These are phyloP conservation scores for Claviceps humidiphila DNA, from an alignment of 2,329 filamentous ascomycete genomes.

Conservation along the genomic window DNA sequence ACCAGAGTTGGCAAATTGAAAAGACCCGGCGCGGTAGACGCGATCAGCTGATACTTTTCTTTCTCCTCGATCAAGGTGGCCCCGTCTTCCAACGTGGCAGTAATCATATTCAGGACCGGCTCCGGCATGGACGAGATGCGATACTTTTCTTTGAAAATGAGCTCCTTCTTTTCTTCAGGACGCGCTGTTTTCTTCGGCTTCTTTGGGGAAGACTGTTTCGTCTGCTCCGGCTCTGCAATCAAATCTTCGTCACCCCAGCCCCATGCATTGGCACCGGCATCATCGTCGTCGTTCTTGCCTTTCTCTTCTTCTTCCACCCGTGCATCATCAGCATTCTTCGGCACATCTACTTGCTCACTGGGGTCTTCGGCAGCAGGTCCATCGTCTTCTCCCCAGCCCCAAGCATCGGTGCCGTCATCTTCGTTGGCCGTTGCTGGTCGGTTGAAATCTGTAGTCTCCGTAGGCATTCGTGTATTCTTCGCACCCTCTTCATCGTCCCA, in stretches of 20 bases:
- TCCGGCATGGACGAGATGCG: slow-evolving; percentile 80
- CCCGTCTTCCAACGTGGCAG: slow-evolving; percentile 45
- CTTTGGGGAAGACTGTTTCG: slow-evolving; percentile 5
- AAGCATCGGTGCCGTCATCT: slow-evolving; percentile 50
- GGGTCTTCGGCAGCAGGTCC: slow-evolving; percentile 15
- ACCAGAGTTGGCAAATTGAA: slow-evolving; percentile 60
- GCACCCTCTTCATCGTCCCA: slow-evolving; percentile 61
- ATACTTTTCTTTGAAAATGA: slow-evolving; percentile 76
- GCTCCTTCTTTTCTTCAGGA: slow-evolving; percentile 38
- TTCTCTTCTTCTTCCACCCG: slow-evolving; percentile 5
- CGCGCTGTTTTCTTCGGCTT: slow-evolving; percentile 12
- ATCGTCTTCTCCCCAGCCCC: slow-evolving; percentile 68
- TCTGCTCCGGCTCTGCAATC: slow-evolving; percentile 12
- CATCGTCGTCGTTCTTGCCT: slow-evolving; percentile 22
- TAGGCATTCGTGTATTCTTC: slow-evolving; percentile 6
- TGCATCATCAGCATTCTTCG: background rate
- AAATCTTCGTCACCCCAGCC: slow-evolving; percentile 67
- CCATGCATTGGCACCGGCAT: slow-evolving; percentile 56
- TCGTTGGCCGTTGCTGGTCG: slow-evolving; percentile 11
- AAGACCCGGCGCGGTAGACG: slow-evolving; percentile 53
- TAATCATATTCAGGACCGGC: slow-evolving; percentile 56
- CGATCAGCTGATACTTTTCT: slow-evolving; percentile 43
- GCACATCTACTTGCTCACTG: slow-evolving; percentile 5
- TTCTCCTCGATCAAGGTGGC: slow-evolving; percentile 43
- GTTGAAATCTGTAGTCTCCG: slow-evolving; percentile 10